Base-by-base conservation (phyloP, 179 eudicot genomes). In the Beta corolliflora region DNA sequence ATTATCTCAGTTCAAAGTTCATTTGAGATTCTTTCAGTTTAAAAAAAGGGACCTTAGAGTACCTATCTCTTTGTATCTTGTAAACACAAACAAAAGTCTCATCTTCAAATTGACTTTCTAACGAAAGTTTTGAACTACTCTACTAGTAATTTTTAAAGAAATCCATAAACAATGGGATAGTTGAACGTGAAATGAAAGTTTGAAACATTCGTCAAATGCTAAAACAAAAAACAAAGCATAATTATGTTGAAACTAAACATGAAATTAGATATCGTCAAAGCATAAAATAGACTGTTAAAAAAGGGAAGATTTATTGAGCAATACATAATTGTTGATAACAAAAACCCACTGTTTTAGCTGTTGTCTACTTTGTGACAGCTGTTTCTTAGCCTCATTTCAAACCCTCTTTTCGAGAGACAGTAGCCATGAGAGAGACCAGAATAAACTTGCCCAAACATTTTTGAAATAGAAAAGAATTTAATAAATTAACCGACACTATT, bases 331-430 rank as follows among this genome's bases (percentile, higher is more conserved):
- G 75, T 23, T 44, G 79, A 23, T 55, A 64, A 56, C 55, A 53
- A 36, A 25, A 23, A 76, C 7, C 77, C 71, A 76, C 77, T 80
- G 76, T 66, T 16, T 55, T 71, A 18, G 82, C 75, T 72, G 81
- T 83, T 31, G 18, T 71, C 80, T 83, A 7, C 63, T 76, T 9
- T 54, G 19, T 79, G 9, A 31, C 82, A 83, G 85, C 85, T 83
- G 79, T 74, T 54, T 48, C 72, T 53, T 23, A 9, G 77, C 55
- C 55, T 25, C 29, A 25, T 25, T 25, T 25, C 29, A 1, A 25
- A 25, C 29, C 44, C 76, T 23, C 19, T 13, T 72, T 52, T 52
- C 76, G 12, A 72, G 76, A 52, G n/a, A 72, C 76, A 50, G 3
- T n/a, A 0, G 3, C 9, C 10, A 19, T 54, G 77, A 58, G 72